Base-by-base conservation (phyloP, 805 yeast genomes). In the Metschnikowia dekortorum region DNA sequence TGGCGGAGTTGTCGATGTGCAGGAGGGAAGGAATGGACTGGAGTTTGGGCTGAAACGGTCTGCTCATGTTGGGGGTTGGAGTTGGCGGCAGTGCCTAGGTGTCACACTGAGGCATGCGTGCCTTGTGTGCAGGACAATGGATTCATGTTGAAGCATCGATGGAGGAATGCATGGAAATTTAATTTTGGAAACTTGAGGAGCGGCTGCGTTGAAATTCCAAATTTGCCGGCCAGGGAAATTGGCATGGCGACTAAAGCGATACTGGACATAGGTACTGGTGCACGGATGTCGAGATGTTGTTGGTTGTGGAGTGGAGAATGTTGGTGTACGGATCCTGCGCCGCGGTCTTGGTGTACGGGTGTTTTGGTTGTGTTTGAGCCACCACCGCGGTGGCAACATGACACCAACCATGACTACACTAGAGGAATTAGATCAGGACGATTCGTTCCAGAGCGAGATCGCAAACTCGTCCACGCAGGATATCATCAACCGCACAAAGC, bases 361-460 rank as follows among this genome's bases (percentile, higher is more conserved):
- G 14, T 30, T 28, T 1, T 11, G 38, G 14, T 2, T 4, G 18
- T 11, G 28, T 11, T 10, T 10, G 22, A 22, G 22, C 22, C 22
- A 32, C n/a, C 36, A 18, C 6, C 29, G 37, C 47, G 34, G 47
- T 45, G 44, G 34, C 45, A 46, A 35, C 28, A 13, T 28, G 6
- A 14, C 31, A 29, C 30, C 30, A 28, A 16, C 10, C 28, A 89
- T 89, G 96, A 78, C 95, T 28, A 88, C 96, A 6, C 71, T 89
- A 56, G 96, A 89, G 73, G 96, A 89, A 62, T 70, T 89, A 57
- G 92, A 86, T 50, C 78, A 77, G 56, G 81, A 76, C 47, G 78
- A 79, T 58, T 87, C 80, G 56, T 72, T 91, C 54, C 97, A 89
- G 65, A 83, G 82, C 57, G 99, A 92, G 58, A 86, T 94, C 66